phyloP scores from a whole-genome alignment of 345 rosid genomes.

The Euclidium syriacum region DNA sequence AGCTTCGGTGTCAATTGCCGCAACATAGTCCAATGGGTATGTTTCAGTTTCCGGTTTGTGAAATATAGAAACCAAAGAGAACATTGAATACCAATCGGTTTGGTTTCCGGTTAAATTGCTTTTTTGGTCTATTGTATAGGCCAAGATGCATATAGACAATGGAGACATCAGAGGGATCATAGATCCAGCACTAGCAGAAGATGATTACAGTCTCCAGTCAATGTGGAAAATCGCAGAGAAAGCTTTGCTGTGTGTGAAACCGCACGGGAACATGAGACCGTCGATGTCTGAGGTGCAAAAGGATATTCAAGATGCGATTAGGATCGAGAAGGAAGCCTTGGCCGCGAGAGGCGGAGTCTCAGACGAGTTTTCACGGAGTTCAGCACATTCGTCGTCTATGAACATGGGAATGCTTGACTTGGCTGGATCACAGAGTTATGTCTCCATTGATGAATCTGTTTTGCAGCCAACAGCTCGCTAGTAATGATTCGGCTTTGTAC shows the following conservation, averaged over 20 bases:
- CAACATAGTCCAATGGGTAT: slow-evolving; percentile 99
- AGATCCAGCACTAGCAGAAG: slow-evolving; percentile 48
- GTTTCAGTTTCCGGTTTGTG: slow-evolving; percentile 22
- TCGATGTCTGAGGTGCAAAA: slow-evolving; percentile 89
- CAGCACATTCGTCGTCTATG: slow-evolving; percentile 67
- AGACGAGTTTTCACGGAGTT: slow-evolving; percentile 67
- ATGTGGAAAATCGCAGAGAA: slow-evolving; percentile 99
- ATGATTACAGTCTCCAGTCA: slow-evolving; percentile 82
- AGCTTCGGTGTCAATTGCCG: slow-evolving; percentile 87
- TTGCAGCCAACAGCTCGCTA: slow-evolving; percentile 70
- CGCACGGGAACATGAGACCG: slow-evolving; percentile 93
- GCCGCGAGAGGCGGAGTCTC: slow-evolving; percentile 56
- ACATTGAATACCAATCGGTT: too few species aligned
- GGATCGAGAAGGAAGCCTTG: slow-evolving; percentile 62
- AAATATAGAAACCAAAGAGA: not conserved
- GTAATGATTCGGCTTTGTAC: slow-evolving; percentile 24
- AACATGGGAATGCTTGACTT: slow-evolving; percentile 46
- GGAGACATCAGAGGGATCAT: slow-evolving; percentile 92
- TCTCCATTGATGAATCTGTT: slow-evolving; percentile 55
- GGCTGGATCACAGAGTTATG: slow-evolving; percentile 50
- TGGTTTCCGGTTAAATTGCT: not conserved
- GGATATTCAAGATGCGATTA: slow-evolving; percentile 88
- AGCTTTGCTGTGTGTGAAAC: slow-evolving; percentile 82
- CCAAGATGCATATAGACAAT: slow-evolving; percentile 87
- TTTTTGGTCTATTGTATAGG: slow-evolving; percentile 35